These are phyloP conservation scores for Epichloe baconii DNA, from an alignment of 2,329 filamentous ascomycete species.

Conservation along the genomic window DNA sequence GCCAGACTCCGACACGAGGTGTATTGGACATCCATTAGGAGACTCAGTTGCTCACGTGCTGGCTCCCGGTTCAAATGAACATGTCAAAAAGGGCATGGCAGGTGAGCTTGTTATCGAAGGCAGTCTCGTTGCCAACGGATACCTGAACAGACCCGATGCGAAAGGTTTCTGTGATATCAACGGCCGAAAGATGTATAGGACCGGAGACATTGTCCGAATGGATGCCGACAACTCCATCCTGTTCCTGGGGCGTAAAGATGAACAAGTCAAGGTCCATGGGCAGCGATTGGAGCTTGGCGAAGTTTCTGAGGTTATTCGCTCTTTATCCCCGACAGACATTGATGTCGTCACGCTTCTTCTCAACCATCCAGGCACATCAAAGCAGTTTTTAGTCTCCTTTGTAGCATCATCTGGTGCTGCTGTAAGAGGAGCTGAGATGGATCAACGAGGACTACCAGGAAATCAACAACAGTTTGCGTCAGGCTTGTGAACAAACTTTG, in stretches of 20 bases:
- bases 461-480: not conserved
- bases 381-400: not conserved
- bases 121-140: conserved; percentile 30
- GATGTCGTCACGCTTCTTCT: not conserved
- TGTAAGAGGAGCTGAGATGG: not conserved
- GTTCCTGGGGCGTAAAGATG: conserved; percentile 8
- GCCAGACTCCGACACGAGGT: conserved; percentile 8
- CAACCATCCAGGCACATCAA: not conserved
- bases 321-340: not conserved
- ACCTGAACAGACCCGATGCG: conserved; percentile 20
- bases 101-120: conserved; percentile 34
- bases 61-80: not conserved
- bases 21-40: conserved; percentile 10
- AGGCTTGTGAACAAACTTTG: not conserved
- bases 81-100: conserved; percentile 10
- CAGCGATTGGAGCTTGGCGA: conserved; percentile 7
- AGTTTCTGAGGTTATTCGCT: not conserved
- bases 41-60: conserved; percentile 9
- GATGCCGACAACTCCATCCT: conserved; percentile 8
- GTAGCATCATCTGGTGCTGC: not conserved
- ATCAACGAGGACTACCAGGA: not conserved
- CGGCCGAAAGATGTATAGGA: conserved; percentile 7
- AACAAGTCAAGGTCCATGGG: conserved; percentile 9
- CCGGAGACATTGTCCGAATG: conserved; percentile 10
- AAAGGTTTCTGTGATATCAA: conserved; percentile 6